Evolutionary conservation across 805 yeast species (phyloP).

Genomic region (Ogataea methylovora): DNA sequence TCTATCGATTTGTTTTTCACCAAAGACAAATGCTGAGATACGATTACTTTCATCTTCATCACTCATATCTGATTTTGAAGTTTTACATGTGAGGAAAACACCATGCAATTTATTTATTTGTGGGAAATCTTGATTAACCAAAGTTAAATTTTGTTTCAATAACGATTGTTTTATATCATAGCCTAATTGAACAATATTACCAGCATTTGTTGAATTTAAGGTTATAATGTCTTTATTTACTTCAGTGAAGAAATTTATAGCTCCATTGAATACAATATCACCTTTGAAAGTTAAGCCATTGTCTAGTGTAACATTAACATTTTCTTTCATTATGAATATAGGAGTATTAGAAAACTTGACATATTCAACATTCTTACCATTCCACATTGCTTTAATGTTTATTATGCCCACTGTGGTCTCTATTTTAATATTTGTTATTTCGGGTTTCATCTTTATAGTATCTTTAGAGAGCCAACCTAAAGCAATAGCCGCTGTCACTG

Average conservation of each 20-base stretch:
- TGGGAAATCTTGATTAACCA: conserved; percentile 14
- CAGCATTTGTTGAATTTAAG: conserved; percentile 14
- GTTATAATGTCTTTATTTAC: conserved; percentile 5
- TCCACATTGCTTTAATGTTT: conserved; percentile 15
- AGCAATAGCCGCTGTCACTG: conserved; percentile 13
- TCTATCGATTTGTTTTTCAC: conserved; percentile 19
- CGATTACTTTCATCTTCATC: conserved; percentile 12
- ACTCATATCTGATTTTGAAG: conserved; percentile 3
- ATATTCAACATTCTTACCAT: conserved; percentile 15
- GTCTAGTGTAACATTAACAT: conserved; percentile 8
- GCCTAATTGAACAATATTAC: conserved; percentile 11
- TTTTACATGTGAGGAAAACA: conserved; percentile 10
- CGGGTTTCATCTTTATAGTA: conserved; percentile 13
- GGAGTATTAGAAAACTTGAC: conserved; percentile 19
- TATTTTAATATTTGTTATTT: conserved; percentile 10
- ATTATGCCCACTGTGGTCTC: conserved; percentile 21
- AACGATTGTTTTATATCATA: conserved; percentile 12
- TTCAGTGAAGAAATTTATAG: conserved; percentile 16
- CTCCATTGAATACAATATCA: conserved; percentile 21
- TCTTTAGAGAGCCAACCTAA: conserved; percentile 12
- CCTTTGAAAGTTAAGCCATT: conserved; percentile 13
- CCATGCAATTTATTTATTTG: conserved; percentile 16
- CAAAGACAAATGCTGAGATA: conserved; percentile 15
- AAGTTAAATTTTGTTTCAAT: conserved; percentile 5
- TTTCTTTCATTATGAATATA: conserved; percentile 11